Percentiles rank a stretch among this genome's conserved stretches.
Conservation (phyloP, 257 asterid species). For the Gentiana straminea region DNA sequence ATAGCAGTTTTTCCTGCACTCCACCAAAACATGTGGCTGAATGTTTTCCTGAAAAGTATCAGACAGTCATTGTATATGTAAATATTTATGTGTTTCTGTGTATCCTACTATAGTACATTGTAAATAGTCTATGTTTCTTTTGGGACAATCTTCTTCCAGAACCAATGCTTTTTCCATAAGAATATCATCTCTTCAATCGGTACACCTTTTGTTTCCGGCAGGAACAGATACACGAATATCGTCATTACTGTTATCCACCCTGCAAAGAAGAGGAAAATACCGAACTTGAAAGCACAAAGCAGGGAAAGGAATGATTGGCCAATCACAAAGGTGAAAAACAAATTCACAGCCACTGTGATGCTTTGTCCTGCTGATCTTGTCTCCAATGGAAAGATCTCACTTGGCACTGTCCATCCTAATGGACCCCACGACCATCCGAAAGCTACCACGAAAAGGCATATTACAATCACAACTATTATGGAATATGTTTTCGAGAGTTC, state of each 20-base stretch:
- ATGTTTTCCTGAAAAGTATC: too few relatives aligned
- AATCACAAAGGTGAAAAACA: constrained; percentile 62
- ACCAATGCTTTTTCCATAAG: constrained; percentile 78
- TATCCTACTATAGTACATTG: constrained; percentile 4
- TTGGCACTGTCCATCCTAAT: constrained; percentile 87
- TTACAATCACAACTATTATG: constrained; percentile 41
- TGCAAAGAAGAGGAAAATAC: constrained; percentile 74
- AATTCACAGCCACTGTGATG: constrained; percentile 68
- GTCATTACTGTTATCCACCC: constrained; percentile 83
- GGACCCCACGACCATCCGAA: constrained; percentile 97
- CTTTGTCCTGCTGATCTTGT: constrained; percentile 89
- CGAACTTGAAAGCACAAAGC: constrained; percentile 63
- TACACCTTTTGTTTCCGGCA: constrained; percentile 83
- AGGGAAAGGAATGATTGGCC: constrained; percentile 70
- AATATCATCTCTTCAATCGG: constrained; percentile 75
- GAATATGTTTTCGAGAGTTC: constrained; percentile 53
- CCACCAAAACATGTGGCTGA: too few relatives aligned
- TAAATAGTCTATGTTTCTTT: constrained; percentile 1
- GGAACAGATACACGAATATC: constrained; percentile 46
- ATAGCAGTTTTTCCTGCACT: too few relatives aligned
- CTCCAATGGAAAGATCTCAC: constrained; percentile 84
- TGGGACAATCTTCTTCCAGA: constrained; percentile 53
- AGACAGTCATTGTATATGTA: too few relatives aligned
- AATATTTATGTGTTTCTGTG: too few relatives aligned
- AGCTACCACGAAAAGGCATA: constrained; percentile 66